Evolutionary conservation across 2,329 filamentous ascomycete genomes (phyloP), one percentile per base, ranked within the genome.

Genomic region (Trichoderma endophyticum): DNA sequence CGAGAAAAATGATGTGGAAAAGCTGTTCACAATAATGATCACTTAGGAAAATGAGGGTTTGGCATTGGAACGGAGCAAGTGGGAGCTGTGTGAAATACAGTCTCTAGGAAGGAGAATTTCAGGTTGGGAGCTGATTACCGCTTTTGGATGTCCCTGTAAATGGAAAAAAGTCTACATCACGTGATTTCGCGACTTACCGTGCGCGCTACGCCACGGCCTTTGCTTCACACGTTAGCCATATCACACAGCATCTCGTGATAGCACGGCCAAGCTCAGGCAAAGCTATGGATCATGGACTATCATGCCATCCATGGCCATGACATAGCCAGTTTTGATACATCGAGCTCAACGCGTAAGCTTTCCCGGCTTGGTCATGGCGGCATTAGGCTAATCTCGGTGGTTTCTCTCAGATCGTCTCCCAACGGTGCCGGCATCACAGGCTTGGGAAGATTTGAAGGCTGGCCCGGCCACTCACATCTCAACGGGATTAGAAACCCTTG

Each of bases 341-440:
- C 84, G 34, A 83, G 83, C 66, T 86, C 69, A 28, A 66, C 86
- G 34, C 87, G 87, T 89, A 76, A 76, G 86, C 43, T 83, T 75
- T 75, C n/a, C 66, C 30, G 30, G 36, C 39, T 68, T 48, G 21
- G 28, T 39, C 8, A 21, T 21, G 21, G 24, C 11, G 36, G 14
- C 30, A 48, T 48, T 30, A n/a, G 56, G 32, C 69, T 72, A 60
- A 73, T 36, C 32, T 30, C 26, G 60, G 34, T 7, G 32, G 30
- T 21, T 9, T n/a, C 39, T 56, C 39, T 32, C 76, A 94, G 92
- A 95, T 83, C 89, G 93, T 66, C 84, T 95, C 68, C 91, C 93
- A 43, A 93, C 93, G 1, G 86, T 95, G 63, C 93, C 92, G 21
- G 93, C 92, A 34, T 92, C 92, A 1, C 87, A 93, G 77, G 92